Evolutionary conservation across 2,329 filamentous ascomycete species (phyloP).

Genomic region (Alternaria panax): DNA sequence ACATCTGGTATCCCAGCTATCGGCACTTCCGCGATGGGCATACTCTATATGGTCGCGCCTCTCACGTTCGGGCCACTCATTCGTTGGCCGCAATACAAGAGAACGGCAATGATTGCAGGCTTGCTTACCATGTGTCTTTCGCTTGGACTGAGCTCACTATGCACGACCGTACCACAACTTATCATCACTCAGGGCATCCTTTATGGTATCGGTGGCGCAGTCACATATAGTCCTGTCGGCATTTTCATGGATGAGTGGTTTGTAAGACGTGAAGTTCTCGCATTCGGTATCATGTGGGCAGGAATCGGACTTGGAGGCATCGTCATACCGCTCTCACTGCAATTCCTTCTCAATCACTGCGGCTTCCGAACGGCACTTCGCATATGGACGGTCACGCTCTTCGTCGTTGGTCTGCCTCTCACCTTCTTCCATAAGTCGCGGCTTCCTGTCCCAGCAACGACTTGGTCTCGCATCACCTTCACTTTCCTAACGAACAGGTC

Average conservation of each 20-base stretch:
- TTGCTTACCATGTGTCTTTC: conserved; percentile 47
- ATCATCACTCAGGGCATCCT: conserved; percentile 68
- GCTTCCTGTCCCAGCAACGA: conserved; percentile 31
- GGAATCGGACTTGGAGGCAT: conserved; percentile 54
- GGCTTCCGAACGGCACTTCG: conserved; percentile 54
- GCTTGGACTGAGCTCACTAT: conserved; percentile 58
- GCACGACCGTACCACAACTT: conserved; percentile 61
- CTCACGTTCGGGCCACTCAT: conserved; percentile 49
- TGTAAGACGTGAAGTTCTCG: conserved; percentile 63
- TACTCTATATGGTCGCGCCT: conserved; percentile 56
- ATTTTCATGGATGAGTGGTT: conserved; percentile 71
- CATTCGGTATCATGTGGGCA: conserved; percentile 69
- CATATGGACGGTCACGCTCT: conserved; percentile 47
- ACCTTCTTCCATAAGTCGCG: conserved; percentile 45
- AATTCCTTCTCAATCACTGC: conserved; percentile 49
- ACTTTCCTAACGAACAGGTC: conserved; percentile 37
- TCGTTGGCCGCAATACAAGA: conserved; percentile 42
- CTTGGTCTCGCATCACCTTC: conserved; percentile 34
- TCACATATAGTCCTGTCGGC: conserved; percentile 65
- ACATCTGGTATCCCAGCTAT: conserved; percentile 65
- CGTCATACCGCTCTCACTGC: conserved; percentile 53
- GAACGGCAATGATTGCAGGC: conserved; percentile 44
- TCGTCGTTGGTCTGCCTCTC: conserved; percentile 43
- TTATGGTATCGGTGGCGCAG: conserved; percentile 65
- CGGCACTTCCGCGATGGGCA: conserved; percentile 68